Base-by-base conservation (phyloP, 2,329 filamentous ascomycete genomes). In the Colletotrichum sp. region DNA sequence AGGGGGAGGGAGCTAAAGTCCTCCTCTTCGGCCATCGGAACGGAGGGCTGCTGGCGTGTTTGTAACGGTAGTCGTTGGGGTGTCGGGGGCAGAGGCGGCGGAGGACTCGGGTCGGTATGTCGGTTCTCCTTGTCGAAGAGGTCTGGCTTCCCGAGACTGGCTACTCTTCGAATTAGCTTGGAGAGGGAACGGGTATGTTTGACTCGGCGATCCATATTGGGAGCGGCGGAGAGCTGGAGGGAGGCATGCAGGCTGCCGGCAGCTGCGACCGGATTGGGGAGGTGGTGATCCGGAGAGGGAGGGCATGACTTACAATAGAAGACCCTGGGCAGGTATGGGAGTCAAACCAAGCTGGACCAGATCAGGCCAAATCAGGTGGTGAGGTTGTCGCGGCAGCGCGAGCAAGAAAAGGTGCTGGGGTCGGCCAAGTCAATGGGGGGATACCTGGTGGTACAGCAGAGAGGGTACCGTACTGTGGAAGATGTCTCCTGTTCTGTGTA, bases 1-100 rank as follows among this genome's bases (percentile, higher is more conserved):
- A 98, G 86, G 59, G 95, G 94, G 77, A 98, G 88, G 78, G 93
- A 92, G 86, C 92, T 94, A 84, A 94, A 96, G 84, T 98, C 95
- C 83, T 96, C 95, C 85, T 96, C 95, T 79, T 98, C 95, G 74
- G 94, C 95, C 95, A 98, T 98, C 79, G 78, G 62, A 67, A 59
- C 36, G 65, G 66, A 57, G 19, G 49, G 30, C 32, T 63, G 62
- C 22, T 55, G 71, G 19, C 55, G 66, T 27, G 44, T 6, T 15
- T 61, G 62, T 8, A 59, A 19, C 16, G 62, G 69, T 44, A 15
- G 5, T 55, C 19, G 67, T 15, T 25, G 29, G 12, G 66, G 8
- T 13, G n/a, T 64, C 22, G 59, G 16, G 6, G 62, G 61, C 11
- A 55, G 62, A 44, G 62, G 66, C 49, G 62, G 66, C 49, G 52